Conservation (phyloP, 169 alveolate genomes). For the Perkinsus olseni region DNA sequence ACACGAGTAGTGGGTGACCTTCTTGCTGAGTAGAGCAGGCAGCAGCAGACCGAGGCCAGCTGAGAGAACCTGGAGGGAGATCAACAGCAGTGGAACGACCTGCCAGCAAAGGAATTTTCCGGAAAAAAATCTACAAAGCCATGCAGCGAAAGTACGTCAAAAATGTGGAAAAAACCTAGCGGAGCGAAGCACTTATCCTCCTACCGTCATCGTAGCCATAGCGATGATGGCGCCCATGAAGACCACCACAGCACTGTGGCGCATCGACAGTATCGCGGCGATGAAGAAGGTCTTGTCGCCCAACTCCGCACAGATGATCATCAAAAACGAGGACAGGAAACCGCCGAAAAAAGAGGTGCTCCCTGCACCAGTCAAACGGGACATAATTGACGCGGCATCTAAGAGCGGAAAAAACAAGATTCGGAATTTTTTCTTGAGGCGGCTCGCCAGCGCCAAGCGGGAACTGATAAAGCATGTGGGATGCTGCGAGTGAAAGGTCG, state of each 20-base stretch:
- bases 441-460: too few species aligned
- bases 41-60: constrained; percentile 12
- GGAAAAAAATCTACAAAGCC: background rate
- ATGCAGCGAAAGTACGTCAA: background rate
- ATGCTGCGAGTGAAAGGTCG: too few species aligned
- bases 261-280: constrained; percentile 48
- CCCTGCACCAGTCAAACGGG: background rate
- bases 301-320: constrained; percentile 38
- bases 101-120: background rate
- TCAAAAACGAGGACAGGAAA: constrained; percentile 23
- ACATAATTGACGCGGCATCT: background rate
- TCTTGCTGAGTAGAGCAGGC: constrained; percentile 10
- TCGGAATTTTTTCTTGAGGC: too few species aligned
- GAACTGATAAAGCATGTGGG: too few species aligned
- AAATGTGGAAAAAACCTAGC: too few species aligned
- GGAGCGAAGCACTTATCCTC: too few species aligned
- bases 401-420: too few species aligned
- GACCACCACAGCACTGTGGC: constrained; percentile 34
- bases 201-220: constrained; percentile 46
- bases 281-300: constrained; percentile 64
- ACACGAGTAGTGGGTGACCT: background rate
- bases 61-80: background rate
- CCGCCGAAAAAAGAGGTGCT: background rate
- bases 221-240: constrained; percentile 45
- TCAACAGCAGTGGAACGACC: background rate